These are phyloP conservation scores for Pleurotus salmoneostramineus DNA, from an alignment of 768 basidiomycete genomes.

Conservation along the genomic window DNA sequence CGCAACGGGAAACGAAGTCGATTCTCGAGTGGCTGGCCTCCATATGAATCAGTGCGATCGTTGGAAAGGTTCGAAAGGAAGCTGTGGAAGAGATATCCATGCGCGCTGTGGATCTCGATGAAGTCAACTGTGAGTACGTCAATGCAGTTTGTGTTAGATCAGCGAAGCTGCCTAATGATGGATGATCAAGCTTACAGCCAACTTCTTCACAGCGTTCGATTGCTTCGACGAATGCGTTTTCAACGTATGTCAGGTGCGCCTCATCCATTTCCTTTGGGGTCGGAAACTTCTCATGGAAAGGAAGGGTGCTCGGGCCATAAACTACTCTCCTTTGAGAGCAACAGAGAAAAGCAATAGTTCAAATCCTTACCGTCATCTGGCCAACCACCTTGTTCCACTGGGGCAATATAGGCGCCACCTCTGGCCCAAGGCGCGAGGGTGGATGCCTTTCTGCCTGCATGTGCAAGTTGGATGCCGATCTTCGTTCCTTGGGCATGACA, in stretches of 20 bases:
- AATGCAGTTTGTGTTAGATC: background rate
- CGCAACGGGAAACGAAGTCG: slow-evolving; percentile 66
- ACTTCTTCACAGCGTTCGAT: slow-evolving; percentile 50
- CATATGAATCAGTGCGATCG: slow-evolving; percentile 64
- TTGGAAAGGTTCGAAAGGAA: slow-evolving; percentile 80
- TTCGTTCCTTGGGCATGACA: slow-evolving; percentile 63
- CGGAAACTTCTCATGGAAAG: slow-evolving; percentile 49
- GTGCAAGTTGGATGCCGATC: slow-evolving; percentile 78
- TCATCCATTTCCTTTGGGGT: slow-evolving; percentile 56
- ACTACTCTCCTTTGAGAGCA: slow-evolving; percentile 33
- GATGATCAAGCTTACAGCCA: slow-evolving; percentile 47
- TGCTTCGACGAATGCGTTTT: slow-evolving; percentile 57
- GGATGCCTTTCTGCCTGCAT: slow-evolving; percentile 70
- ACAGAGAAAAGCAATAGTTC: background rate
- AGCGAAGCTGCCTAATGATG: background rate
- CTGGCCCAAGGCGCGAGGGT: slow-evolving; percentile 65
- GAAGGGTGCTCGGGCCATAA: slow-evolving; percentile 53
- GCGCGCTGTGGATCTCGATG: slow-evolving; percentile 71
- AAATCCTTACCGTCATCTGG: slow-evolving; percentile 52
- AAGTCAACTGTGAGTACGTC: slow-evolving; percentile 47
- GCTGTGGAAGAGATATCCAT: slow-evolving; percentile 62
- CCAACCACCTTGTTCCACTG: slow-evolving; percentile 61
- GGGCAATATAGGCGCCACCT: background rate
- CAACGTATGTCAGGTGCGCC: slow-evolving; percentile 50
- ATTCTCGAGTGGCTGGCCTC: slow-evolving; percentile 67